Evolutionary conservation across 208 protist species (phyloP).

Genomic region (Wallacemonas sp.): DNA sequence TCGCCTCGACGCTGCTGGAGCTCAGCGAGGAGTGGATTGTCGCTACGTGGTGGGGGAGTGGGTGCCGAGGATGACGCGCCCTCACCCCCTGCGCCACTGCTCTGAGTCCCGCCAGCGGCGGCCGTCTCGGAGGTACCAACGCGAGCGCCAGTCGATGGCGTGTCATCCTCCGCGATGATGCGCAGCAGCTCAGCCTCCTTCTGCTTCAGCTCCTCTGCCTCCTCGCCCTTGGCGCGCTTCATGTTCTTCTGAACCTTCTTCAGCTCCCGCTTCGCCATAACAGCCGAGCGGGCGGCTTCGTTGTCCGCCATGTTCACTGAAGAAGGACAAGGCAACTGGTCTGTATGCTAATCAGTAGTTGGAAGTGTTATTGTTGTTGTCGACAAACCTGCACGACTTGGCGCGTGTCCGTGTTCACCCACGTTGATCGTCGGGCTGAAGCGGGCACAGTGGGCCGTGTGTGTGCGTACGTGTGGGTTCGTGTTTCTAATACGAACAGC

Average conservation of each 20-base stretch:
- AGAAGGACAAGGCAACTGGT: too few relatives aligned
- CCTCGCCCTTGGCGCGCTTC: slow-evolving; percentile 24
- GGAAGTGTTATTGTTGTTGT: not conserved
- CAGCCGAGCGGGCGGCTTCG: slow-evolving; percentile 19
- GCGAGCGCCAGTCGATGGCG: not conserved
- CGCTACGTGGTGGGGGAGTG: not conserved
- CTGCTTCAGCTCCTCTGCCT: slow-evolving; percentile 32
- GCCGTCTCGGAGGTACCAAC: not conserved
- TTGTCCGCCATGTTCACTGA: slow-evolving; percentile 16
- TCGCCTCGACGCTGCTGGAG: not conserved
- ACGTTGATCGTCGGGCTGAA: too few relatives aligned
- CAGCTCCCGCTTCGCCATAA: slow-evolving; percentile 34
- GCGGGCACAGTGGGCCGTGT: too few relatives aligned
- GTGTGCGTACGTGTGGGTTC: too few relatives aligned
- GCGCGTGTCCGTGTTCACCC: too few relatives aligned
- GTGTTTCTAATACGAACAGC: too few relatives aligned
- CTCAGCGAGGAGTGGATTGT: slow-evolving; percentile 4
- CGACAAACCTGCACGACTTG: too few relatives aligned
- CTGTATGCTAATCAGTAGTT: too few relatives aligned
- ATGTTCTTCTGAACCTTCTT: slow-evolving; percentile 31
- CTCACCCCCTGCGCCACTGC: not conserved
- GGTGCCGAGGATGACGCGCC: not conserved
- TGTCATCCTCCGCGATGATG: not conserved
- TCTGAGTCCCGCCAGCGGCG: not conserved
- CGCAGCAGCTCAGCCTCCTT: slow-evolving; percentile 31